A percentile compares a stretch with the other conserved stretches of the same genome.
Conservation (phyloP, 176 grass and related monocot genomes). For the Aegilops speltoides region DNA sequence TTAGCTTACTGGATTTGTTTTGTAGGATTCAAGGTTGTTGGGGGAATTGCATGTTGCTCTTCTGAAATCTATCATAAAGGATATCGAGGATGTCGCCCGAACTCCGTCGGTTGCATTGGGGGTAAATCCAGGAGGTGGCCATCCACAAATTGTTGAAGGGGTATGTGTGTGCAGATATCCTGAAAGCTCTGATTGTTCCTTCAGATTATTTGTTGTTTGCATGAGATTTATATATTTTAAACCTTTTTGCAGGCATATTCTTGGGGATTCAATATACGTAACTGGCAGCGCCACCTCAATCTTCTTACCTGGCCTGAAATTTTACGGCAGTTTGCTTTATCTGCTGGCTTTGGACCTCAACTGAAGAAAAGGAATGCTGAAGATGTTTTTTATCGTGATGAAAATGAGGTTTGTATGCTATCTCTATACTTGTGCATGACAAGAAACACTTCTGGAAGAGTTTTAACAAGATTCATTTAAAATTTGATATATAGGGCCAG, state of each 20-base stretch:
- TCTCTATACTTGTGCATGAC: slow-evolving; percentile 6
- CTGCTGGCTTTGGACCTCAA: slow-evolving; percentile 90
- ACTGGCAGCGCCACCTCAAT: slow-evolving; percentile 90
- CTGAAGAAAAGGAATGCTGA: slow-evolving; percentile 82
- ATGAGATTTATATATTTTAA: slow-evolving; percentile 19
- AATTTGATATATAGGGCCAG: slow-evolving; percentile 59
- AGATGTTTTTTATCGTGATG: slow-evolving; percentile 62
- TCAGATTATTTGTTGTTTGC: neutral
- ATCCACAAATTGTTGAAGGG: slow-evolving; percentile 93
- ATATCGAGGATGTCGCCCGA: slow-evolving; percentile 89
- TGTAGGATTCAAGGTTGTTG: slow-evolving; percentile 88
- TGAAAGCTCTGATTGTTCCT: slow-evolving; percentile 10
- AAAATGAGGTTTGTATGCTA: slow-evolving; percentile 70
- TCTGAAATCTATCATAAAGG: slow-evolving; percentile 93
- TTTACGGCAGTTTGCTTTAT: slow-evolving; percentile 92
- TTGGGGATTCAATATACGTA: slow-evolving; percentile 95
- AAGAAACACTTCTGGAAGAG: neutral
- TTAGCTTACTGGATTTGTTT: slow-evolving; percentile 23
- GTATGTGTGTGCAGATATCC: slow-evolving; percentile 33
- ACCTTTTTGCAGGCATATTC: slow-evolving; percentile 69
- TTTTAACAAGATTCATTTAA: slow-evolving; percentile 6
- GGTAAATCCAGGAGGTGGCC: slow-evolving; percentile 76
- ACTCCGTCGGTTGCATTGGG: slow-evolving; percentile 57
- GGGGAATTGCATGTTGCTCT: slow-evolving; percentile 84
- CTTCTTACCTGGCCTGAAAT: slow-evolving; percentile 96